These are phyloP conservation scores for Fusarium chaquense DNA, from an alignment of 2,329 filamentous ascomycete genomes.

Conservation along the genomic window DNA sequence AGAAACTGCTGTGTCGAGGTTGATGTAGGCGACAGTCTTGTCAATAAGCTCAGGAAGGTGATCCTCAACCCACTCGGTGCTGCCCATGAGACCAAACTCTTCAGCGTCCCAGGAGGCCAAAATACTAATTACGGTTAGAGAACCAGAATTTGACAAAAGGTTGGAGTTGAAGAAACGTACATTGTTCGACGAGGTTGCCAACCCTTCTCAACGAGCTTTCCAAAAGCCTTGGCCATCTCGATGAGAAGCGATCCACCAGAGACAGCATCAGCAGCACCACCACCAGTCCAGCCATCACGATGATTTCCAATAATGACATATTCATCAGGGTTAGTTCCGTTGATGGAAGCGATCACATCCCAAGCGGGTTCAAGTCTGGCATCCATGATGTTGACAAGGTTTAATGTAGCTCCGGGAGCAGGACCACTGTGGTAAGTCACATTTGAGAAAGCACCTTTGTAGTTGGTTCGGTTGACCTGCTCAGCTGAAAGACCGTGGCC, in stretches of 20 bases:
- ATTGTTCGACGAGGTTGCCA: slow-evolving; percentile 66
- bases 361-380: slow-evolving; percentile 23
- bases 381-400: slow-evolving; percentile 35
- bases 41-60: slow-evolving; percentile 25
- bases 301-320: slow-evolving; percentile 65
- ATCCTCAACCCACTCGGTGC: slow-evolving; percentile 33
- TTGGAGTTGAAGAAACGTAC: slow-evolving; percentile 4
- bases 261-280: slow-evolving; percentile 65
- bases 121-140: slow-evolving; percentile 4
- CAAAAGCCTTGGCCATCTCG: slow-evolving; percentile 63
- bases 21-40: slow-evolving; percentile 56
- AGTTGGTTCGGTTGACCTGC: slow-evolving; percentile 24
- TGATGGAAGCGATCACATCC: slow-evolving; percentile 57
- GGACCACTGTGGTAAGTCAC: slow-evolving; percentile 32
- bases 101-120: slow-evolving; percentile 34
- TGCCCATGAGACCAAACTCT: slow-evolving; percentile 36
- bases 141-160: accelerated
- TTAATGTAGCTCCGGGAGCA: slow-evolving; percentile 9
- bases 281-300: slow-evolving; percentile 66
- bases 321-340: slow-evolving; percentile 55
- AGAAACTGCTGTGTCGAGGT: slow-evolving; percentile 62
- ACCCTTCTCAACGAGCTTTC: slow-evolving; percentile 58
- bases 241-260: slow-evolving; percentile 62
- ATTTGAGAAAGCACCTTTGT: slow-evolving; percentile 32
- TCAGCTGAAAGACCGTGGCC: slow-evolving; percentile 21